These are phyloP conservation scores for Claviceps sorghi DNA, from an alignment of 2,329 filamentous ascomycete genomes.

Conservation along the genomic window DNA sequence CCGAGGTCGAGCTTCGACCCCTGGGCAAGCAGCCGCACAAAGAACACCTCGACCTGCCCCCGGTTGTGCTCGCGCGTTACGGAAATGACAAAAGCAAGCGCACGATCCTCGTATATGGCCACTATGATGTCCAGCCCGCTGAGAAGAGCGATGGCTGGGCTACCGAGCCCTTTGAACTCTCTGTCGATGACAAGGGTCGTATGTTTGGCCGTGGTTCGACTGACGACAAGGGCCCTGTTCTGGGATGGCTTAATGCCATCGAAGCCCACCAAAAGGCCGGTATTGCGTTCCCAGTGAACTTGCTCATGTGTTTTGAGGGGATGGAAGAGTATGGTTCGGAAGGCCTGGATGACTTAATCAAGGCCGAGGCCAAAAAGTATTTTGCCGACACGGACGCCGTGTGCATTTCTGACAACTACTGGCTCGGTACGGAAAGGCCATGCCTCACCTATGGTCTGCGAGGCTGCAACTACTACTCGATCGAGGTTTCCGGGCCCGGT, in stretches of 20 bases:
- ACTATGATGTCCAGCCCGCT: slow-evolving; percentile 97
- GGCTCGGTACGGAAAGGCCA: slow-evolving; percentile 96
- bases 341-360: slow-evolving; percentile 88
- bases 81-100: slow-evolving; percentile 84
- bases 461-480: slow-evolving; percentile 93
- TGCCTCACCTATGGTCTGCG: slow-evolving; percentile 95
- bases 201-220: slow-evolving; percentile 96
- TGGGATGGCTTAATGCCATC: slow-evolving; percentile 96
- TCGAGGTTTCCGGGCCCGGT: slow-evolving; percentile 80
- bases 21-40: slow-evolving; percentile 87
- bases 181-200: slow-evolving; percentile 74
- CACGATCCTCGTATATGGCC: slow-evolving; percentile 91
- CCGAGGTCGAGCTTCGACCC: slow-evolving; percentile 70
- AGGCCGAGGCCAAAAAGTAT: slow-evolving; percentile 78
- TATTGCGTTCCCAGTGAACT: slow-evolving; percentile 89
- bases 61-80: slow-evolving; percentile 83
- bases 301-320: slow-evolving; percentile 98
- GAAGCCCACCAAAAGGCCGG: slow-evolving; percentile 94
- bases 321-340: slow-evolving; percentile 99
- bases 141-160: slow-evolving; percentile 89
- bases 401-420: slow-evolving; percentile 99
- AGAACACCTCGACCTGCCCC: slow-evolving; percentile 80
- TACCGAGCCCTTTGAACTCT: slow-evolving; percentile 83
- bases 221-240: slow-evolving; percentile 93
- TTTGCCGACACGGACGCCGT: slow-evolving; percentile 94